Percentiles rank a stretch among this genome's conserved stretches.
These are phyloP conservation scores for Pulveroboletus sp. DNA, from an alignment of 768 basidiomycete species.

Conservation along the genomic window DNA sequence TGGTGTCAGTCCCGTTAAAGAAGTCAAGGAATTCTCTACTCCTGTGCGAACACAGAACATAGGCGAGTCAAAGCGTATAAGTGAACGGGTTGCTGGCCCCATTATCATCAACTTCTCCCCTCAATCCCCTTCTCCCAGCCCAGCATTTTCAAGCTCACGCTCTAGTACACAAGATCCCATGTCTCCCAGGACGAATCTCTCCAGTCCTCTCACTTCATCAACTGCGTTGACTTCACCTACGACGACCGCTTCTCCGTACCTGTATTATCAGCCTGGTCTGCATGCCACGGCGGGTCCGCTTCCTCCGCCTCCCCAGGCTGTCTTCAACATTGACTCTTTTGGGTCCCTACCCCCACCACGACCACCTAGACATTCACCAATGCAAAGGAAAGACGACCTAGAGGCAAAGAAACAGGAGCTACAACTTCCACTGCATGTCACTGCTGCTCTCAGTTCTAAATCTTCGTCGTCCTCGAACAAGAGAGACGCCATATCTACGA, in stretches of 20 bases:
- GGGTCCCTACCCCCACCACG: constrained; percentile 54
- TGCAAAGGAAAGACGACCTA: constrained; percentile 46
- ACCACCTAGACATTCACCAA: constrained; percentile 60
- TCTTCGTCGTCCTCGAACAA: constrained; percentile 19
- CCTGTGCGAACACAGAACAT: constrained; percentile 57
- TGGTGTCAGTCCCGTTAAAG: constrained; percentile 28
- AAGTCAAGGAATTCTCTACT: constrained; percentile 21
- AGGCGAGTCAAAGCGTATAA: constrained; percentile 59
- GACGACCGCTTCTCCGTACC: constrained; percentile 39
- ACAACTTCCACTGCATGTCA: constrained; percentile 56
- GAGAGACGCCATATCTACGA: constrained; percentile 24
- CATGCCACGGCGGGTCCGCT: constrained; percentile 74
- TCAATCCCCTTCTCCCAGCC: constrained; percentile 28
- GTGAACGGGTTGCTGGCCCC: constrained; percentile 60
- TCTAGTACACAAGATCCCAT: constrained; percentile 29
- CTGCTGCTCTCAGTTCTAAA: constrained; percentile 36
- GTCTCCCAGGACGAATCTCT: constrained; percentile 23
- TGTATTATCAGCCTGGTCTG: constrained; percentile 63
- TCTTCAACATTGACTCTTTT: constrained; percentile 46
- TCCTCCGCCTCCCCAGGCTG: constrained; percentile 64
- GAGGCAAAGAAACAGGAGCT: constrained; percentile 59
- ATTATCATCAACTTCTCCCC: constrained; percentile 51
- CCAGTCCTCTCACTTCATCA: constrained; percentile 25
- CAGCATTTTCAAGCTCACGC: constrained; percentile 24
- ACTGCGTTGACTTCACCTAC: constrained; percentile 29